Base-by-base conservation (phyloP, 495 filamentous ascomycete genomes). In the Ramalina intermedia region DNA sequence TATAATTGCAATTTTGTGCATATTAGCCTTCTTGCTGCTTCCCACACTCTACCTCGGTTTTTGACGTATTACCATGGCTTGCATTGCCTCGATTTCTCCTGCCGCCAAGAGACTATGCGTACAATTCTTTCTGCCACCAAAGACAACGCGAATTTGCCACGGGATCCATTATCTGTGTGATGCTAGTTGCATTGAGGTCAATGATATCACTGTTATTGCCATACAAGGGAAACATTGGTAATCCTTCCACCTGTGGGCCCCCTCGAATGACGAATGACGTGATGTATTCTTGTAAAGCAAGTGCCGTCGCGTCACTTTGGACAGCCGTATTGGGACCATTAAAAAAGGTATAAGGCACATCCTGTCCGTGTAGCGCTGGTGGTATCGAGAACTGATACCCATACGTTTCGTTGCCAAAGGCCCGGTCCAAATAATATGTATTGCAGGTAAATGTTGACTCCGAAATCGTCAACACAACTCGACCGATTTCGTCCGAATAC, bases 371-470 rank as follows among this genome's bases (percentile, higher is more conserved):
- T 33, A 66, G 57, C 4, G 63, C 79, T 0, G 81, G 78, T 6
- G 73, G 68, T 43, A 84, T 65, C 54, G 65, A 71, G 60, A 84
- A 85, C 14, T 71, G 55, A 56, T 84, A 85, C 4, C 68, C 61
- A 55, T 72, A 80, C 1, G 73, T 73, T 35, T 71, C 55, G 55
- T 77, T 74, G 39, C 59, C 47, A 53, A 68, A 78, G 6, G 64
- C 73, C 23, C 50, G 35, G 11, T 52, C 49, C 23, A 56, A 49
- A 42, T 56, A 52, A 17, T 46, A 44, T 5, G 54, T 56, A 37
- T 56, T 52, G 41, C 54, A 52, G 18, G 65, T 63, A 56, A 78
- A 75, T 37, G 38, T 62, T 37, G 40, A 64, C 41, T 76, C 71
- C 18, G 60, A 49, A 35, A 58, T 48, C 3, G 67, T 52, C 4